A percentile compares a stretch with the other conserved stretches of the same genome.
Conservation (phyloP, 352 stramenopile genomes). For the Phytophthora fragariae region DNA sequence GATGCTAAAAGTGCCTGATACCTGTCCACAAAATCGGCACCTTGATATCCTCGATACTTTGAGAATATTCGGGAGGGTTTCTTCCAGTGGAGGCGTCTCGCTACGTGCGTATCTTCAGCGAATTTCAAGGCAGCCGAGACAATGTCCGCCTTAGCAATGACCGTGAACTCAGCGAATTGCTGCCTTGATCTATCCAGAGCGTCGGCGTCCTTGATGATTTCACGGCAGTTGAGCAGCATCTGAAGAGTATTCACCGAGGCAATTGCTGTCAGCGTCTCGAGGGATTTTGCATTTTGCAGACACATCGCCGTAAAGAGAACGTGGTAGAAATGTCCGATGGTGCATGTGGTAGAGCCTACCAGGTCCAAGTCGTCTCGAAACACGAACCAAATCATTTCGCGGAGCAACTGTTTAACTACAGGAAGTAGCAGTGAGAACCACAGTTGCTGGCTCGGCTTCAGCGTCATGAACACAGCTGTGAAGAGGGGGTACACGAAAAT, state of each 20-base stretch:
- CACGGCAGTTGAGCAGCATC: conserved; percentile 21
- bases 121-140: conserved; percentile 1
- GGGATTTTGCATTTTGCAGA: conserved; percentile 49
- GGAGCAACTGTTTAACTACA: conserved; percentile 35
- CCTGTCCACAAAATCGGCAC: conserved; percentile 2
- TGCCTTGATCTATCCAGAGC: background rate
- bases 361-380: conserved; percentile 38
- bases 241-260: conserved; percentile 29
- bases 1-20: background rate
- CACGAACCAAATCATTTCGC: conserved; percentile 28
- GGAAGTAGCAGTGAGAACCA: conserved; percentile 43
- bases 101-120: conserved; percentile 7
- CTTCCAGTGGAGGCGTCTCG: conserved; percentile 15
- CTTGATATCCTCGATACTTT: conserved; percentile 30
- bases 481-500: conserved; percentile 46
- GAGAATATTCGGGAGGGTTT: conserved; percentile 25
- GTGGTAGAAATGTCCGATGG: conserved; percentile 43
- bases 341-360: conserved; percentile 16
- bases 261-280: conserved; percentile 34
- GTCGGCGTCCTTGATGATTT: conserved; percentile 20
- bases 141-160: background rate
- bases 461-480: conserved; percentile 37
- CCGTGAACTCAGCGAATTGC: background rate
- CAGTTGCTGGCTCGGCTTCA: conserved; percentile 29
- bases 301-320: conserved; percentile 46